A percentile compares a stretch with the other conserved stretches of the same genome.
Conservation (phyloP, 139 green algal genomes). For the Chlorella sp. region DNA sequence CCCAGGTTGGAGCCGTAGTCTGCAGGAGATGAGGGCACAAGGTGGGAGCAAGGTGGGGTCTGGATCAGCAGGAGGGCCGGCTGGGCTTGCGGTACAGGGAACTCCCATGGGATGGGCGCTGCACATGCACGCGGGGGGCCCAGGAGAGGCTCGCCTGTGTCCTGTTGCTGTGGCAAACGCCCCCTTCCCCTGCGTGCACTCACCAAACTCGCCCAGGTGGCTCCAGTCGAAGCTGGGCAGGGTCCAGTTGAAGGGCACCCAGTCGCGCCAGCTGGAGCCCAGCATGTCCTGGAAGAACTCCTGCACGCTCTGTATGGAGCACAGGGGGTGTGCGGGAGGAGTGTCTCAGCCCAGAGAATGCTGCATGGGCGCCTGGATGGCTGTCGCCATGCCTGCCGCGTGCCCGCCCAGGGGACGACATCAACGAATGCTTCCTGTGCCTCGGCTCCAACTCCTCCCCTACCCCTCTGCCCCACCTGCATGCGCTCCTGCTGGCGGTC, state of each 20-base stretch:
- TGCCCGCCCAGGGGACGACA: too few species aligned
- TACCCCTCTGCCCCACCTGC: not conserved
- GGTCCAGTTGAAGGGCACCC: slow-evolving; percentile 12
- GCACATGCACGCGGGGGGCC: too few species aligned
- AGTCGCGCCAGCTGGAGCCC: slow-evolving; percentile 11
- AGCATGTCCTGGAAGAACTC: slow-evolving; percentile 18
- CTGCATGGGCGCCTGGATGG: too few species aligned
- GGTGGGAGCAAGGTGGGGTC: too few species aligned
- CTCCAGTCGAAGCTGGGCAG: slow-evolving; percentile 18
- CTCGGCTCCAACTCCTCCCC: not conserved
- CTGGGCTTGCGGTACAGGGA: too few species aligned
- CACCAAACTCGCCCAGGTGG: slow-evolving; percentile 26
- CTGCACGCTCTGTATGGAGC: slow-evolving; percentile 8
- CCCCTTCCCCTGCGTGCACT: not conserved
- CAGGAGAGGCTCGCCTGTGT: too few species aligned
- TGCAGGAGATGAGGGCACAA: not conserved
- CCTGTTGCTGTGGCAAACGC: too few species aligned
- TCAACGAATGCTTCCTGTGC: not conserved
- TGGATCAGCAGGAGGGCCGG: too few species aligned
- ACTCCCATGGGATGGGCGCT: too few species aligned
- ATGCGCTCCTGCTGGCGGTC: not conserved
- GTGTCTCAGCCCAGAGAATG: too few species aligned
- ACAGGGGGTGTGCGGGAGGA: too few species aligned
- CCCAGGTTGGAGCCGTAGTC: slow-evolving; percentile 26
- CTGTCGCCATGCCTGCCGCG: too few species aligned